phyloP scores from a whole-genome alignment of 768 basidiomycete species.

The Suillus weaverae region DNA sequence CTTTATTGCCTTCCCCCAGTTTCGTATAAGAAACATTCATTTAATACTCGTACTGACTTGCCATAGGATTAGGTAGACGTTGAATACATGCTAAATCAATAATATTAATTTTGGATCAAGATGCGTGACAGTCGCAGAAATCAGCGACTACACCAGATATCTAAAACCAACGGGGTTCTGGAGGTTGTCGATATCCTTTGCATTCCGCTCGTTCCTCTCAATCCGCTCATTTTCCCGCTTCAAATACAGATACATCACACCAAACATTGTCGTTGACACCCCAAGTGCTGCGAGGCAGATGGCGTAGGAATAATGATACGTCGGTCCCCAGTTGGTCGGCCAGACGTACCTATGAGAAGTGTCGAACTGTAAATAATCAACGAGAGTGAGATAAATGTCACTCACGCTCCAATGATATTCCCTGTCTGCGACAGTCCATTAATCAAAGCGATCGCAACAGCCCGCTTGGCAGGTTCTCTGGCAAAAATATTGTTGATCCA shows the following conservation, averaged over 20 bases:
- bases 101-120: too few relatives aligned
- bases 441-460: constrained; percentile 74
- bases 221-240: constrained; percentile 36
- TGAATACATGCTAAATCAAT: too few relatives aligned
- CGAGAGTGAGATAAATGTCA: constrained; percentile 11
- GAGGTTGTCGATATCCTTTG: neutral
- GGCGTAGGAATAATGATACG: constrained; percentile 63
- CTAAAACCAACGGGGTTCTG: neutral
- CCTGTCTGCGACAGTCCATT: constrained; percentile 80
- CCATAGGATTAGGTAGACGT: too few relatives aligned
- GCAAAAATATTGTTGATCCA: constrained; percentile 58
- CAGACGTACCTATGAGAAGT: constrained; percentile 38
- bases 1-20: too few relatives aligned
- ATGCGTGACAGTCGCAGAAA: neutral
- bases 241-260: constrained; percentile 44
- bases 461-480: constrained; percentile 80
- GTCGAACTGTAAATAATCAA: neutral
- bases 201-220: constrained; percentile 33
- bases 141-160: neutral
- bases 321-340: constrained; percentile 64
- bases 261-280: constrained; percentile 47
- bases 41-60: too few relatives aligned
- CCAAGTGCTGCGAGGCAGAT: constrained; percentile 65
- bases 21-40: too few relatives aligned
- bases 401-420: constrained; percentile 77